phyloP scores from a whole-genome alignment of 805 yeast species.

The Metschnikowia bowlesiae region DNA sequence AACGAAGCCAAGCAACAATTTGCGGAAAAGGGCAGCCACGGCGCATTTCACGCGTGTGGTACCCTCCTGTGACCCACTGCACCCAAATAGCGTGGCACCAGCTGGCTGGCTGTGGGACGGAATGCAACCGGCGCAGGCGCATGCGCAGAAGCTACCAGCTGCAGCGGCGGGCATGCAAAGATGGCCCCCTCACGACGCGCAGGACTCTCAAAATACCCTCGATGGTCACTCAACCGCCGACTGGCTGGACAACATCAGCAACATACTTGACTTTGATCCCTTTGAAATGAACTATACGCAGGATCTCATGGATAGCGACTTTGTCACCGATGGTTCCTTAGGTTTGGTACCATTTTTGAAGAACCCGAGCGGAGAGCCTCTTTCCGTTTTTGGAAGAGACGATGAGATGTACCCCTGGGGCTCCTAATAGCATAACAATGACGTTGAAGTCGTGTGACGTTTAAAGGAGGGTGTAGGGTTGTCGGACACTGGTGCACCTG shows the following conservation, averaged over 20 bases:
- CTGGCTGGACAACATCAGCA: slow-evolving; percentile 13
- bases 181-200: not conserved
- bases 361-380: slow-evolving; percentile 3
- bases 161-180: not conserved
- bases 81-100: not conserved
- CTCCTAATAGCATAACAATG: not conserved
- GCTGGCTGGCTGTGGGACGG: not conserved
- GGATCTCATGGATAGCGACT: slow-evolving; percentile 40
- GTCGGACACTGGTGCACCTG: too few relatives aligned
- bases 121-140: not conserved
- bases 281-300: slow-evolving; percentile 30
- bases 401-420: not conserved
- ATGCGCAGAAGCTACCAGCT: not conserved
- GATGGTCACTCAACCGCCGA: not conserved
- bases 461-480: not conserved
- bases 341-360: slow-evolving; percentile 64
- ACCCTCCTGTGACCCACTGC: not conserved
- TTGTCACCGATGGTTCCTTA: slow-evolving; percentile 78
- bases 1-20: slow-evolving; percentile 14
- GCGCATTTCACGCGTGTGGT: slow-evolving; percentile 2
- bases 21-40: slow-evolving; percentile 7
- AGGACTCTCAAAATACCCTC: not conserved
- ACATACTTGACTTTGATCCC: slow-evolving; percentile 35
- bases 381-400: not conserved
- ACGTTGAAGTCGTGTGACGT: not conserved